Conservation (phyloP, 805 yeast genomes). For the Starmerella bombi region DNA sequence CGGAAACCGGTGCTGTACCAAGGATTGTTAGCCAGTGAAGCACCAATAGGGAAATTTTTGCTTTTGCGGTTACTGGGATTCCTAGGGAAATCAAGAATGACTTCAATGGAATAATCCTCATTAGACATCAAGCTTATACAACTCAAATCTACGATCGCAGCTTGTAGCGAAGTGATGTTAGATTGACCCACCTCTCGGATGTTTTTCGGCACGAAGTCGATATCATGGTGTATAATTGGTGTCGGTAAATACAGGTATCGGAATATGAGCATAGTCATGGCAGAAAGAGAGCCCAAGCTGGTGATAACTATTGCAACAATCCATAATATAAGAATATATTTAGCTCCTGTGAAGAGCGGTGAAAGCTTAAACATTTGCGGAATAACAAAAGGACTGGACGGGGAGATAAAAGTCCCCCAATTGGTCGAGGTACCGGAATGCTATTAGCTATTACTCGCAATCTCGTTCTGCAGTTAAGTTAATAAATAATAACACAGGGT, state of each 20-base stretch:
- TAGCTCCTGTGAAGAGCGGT: not conserved
- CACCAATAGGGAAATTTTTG: conserved; percentile 27
- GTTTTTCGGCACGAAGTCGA: conserved; percentile 12
- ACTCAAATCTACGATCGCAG: conserved; percentile 9
- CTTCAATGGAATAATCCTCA: conserved; percentile 22
- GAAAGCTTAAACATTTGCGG: not conserved
- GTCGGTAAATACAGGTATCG: conserved; percentile 10
- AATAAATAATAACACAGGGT: too few species aligned
- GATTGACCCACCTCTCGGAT: not conserved
- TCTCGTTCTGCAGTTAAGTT: too few species aligned
- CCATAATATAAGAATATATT: conserved; percentile 1
- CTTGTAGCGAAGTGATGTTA: not conserved
- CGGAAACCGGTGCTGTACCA: not conserved
- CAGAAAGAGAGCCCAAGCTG: conserved; percentile 3
- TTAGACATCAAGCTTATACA: conserved; percentile 5
- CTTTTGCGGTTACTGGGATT: conserved; percentile 21
- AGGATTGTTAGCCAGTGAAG: conserved; percentile 15
- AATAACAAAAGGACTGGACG: too few species aligned
- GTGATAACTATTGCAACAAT: not conserved
- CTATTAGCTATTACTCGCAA: too few species aligned
- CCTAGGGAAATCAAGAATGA: conserved; percentile 26
- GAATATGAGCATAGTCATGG: conserved; percentile 3
- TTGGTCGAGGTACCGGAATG: too few species aligned
- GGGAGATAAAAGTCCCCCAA: too few species aligned
- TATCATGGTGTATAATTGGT: not conserved